These are phyloP conservation scores for Podospora comata DNA, from an alignment of 495 filamentous ascomycete genomes.

Conservation along the genomic window DNA sequence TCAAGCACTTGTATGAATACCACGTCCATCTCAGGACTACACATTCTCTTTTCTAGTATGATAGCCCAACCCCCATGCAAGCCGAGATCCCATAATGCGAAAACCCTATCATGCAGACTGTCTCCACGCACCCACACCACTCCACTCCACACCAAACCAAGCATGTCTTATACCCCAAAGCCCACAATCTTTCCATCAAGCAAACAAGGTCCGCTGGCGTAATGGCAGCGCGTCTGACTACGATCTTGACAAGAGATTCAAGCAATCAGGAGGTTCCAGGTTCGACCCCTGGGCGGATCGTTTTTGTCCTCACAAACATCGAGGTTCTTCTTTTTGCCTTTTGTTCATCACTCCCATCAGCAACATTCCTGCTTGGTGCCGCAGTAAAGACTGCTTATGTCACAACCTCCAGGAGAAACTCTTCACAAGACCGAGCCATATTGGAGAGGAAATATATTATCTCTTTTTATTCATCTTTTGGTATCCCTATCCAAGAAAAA, in stretches of 20 bases:
- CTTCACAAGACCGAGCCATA: background rate
- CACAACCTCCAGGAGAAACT: background rate
- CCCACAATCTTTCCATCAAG: background rate
- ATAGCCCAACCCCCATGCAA: background rate
- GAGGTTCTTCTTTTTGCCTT: background rate
- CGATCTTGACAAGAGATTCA: background rate
- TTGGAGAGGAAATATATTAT: background rate
- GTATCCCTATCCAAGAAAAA: background rate
- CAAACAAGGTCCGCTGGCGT: slow-evolving; percentile 10
- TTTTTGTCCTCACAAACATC: background rate
- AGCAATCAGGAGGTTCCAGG: slow-evolving; percentile 13
- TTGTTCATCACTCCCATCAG: background rate
- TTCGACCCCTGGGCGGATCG: slow-evolving; percentile 15
- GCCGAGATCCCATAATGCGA: background rate
- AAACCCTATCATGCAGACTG: background rate
- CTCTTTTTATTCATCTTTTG: background rate
- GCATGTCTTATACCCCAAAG: background rate
- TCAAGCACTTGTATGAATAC: no score
- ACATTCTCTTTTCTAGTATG: no score
- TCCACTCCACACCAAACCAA: background rate
- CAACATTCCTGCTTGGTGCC: background rate
- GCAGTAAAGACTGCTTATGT: no score
- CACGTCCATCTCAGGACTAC: no score
- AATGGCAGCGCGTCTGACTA: slow-evolving; percentile 16
- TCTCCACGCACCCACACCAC: background rate